Conservation (phyloP, 768 basidiomycete genomes). For the Trametes cubensis region DNA sequence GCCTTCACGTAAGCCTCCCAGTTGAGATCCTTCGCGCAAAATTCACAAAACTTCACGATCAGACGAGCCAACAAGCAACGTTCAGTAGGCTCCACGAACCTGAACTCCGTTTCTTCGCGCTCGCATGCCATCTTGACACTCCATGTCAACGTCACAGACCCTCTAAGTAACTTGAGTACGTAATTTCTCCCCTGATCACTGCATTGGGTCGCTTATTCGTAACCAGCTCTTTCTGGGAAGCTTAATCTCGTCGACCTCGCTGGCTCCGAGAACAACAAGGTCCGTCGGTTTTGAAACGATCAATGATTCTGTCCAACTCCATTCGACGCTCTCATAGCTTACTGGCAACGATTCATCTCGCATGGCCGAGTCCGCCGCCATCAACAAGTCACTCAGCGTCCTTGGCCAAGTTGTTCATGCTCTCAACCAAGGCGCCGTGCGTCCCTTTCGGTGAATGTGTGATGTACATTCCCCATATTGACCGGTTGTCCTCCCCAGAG, state of each 20-base stretch:
- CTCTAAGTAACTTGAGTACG: constrained; percentile 56
- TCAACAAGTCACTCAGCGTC: constrained; percentile 87
- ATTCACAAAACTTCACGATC: constrained; percentile 1
- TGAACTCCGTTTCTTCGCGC: constrained; percentile 84
- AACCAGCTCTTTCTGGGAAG: constrained; percentile 66
- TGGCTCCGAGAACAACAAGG: constrained; percentile 91
- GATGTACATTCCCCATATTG: not conserved
- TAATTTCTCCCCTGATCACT: not conserved
- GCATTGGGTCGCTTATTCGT: not conserved
- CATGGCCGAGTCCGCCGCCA: constrained; percentile 86
- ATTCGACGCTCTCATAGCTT: constrained; percentile 40
- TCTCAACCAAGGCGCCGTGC: constrained; percentile 69
- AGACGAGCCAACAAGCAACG: constrained; percentile 77
- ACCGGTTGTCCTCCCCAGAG: constrained; percentile 42
- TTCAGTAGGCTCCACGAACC: constrained; percentile 82
- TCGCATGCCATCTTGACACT: constrained; percentile 88
- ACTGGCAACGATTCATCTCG: constrained; percentile 87
- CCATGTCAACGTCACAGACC: constrained; percentile 60
- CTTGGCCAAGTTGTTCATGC: constrained; percentile 89
- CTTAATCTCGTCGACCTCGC: constrained; percentile 89
- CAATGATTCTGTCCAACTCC: not conserved
- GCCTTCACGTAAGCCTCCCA: constrained; percentile 46
- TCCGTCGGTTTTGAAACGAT: constrained; percentile 29
- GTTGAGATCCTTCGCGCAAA: not conserved
- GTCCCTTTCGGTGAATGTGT: constrained; percentile 20